Percentiles rank a stretch among this genome's conserved stretches.
These are phyloP conservation scores for Carex scoparia DNA, from an alignment of 176 grass and related monocot species.

Conservation along the genomic window DNA sequence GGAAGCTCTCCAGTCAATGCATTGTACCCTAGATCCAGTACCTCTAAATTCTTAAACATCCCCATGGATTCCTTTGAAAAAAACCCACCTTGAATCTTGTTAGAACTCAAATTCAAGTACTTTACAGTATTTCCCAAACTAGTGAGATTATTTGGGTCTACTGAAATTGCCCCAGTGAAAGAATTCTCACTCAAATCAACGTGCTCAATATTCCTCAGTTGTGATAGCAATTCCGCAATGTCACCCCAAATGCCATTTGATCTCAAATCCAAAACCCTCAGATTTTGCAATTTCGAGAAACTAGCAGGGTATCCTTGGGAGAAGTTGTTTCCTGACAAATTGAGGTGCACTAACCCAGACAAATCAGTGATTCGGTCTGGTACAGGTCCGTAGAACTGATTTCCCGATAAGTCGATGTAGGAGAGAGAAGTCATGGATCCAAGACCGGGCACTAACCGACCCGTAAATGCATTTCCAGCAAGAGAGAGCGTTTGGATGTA, in stretches of 20 bases:
- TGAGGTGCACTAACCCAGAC: conserved; percentile 65
- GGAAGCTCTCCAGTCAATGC: conserved; percentile 61
- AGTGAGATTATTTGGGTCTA: conserved; percentile 39
- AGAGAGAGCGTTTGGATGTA: conserved; percentile 71
- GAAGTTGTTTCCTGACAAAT: conserved; percentile 91
- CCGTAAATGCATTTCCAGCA: conserved; percentile 89
- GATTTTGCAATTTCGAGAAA: conserved; percentile 89
- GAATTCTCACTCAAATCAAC: conserved; percentile 81
- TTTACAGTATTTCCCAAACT: conserved; percentile 76
- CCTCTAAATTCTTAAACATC: conserved; percentile 81
- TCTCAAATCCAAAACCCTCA: conserved; percentile 75
- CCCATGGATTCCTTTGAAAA: conserved; percentile 48
- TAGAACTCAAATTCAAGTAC: conserved; percentile 94
- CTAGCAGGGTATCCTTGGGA: conserved; percentile 64
- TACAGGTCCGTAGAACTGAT: conserved; percentile 87
- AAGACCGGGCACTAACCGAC: conserved; percentile 76
- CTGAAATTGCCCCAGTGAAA: conserved; percentile 53
- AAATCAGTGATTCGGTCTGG: conserved; percentile 71
- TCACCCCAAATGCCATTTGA: conserved; percentile 78
- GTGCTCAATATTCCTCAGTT: conserved; percentile 68
- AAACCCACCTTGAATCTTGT: conserved; percentile 58
- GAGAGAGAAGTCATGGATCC: conserved; percentile 59
- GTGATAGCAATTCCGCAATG: conserved; percentile 46
- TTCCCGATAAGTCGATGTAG: conserved; percentile 78
- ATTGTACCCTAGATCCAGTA: conserved; percentile 83